Evolutionary conservation across 1,139 yeast genomes (phyloP).

Genomic region (Blastobotrys buckinghamii): DNA sequence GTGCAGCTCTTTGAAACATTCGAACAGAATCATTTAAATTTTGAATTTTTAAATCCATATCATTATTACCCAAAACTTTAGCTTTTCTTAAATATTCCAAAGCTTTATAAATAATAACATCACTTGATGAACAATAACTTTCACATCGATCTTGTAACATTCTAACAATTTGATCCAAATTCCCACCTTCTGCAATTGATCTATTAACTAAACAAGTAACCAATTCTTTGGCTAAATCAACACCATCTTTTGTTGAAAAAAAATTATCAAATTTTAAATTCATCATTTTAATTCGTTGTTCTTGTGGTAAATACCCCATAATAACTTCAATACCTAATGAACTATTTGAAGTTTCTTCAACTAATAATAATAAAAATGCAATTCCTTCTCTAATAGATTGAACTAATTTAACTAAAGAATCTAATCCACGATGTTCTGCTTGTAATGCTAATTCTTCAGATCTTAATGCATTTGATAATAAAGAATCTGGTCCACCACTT

Average conservation of each 20-base stretch:
- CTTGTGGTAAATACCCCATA: slow-evolving; percentile 59
- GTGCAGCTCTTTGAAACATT: slow-evolving; percentile 74
- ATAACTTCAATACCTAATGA: slow-evolving; percentile 51
- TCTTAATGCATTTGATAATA: slow-evolving; percentile 18
- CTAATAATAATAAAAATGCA: slow-evolving; percentile 74
- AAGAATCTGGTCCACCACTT: slow-evolving; percentile 32
- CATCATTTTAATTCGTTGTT: slow-evolving; percentile 62
- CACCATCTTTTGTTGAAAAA: slow-evolving; percentile 58
- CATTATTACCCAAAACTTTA: slow-evolving; percentile 58
- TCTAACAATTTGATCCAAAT: slow-evolving; percentile 84
- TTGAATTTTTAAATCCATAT: slow-evolving; percentile 61
- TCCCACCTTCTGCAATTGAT: slow-evolving; percentile 85
- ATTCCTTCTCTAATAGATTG: slow-evolving; percentile 83
- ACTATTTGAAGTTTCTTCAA: slow-evolving; percentile 57
- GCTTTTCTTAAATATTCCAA: slow-evolving; percentile 88
- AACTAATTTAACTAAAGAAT: slow-evolving; percentile 68
- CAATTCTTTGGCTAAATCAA: slow-evolving; percentile 74
- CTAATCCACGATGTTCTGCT: slow-evolving; percentile 88
- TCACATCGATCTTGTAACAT: slow-evolving; percentile 92
- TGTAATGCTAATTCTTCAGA: slow-evolving; percentile 64
- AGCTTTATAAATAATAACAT: slow-evolving; percentile 90
- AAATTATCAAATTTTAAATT: slow-evolving; percentile 67
- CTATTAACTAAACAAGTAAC: slow-evolving; percentile 84
- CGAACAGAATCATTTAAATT: slow-evolving; percentile 71
- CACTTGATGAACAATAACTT: slow-evolving; percentile 89